Evolutionary conservation across 2,329 filamentous ascomycete genomes (phyloP).

Genomic region (Thyridium curvatum): DNA sequence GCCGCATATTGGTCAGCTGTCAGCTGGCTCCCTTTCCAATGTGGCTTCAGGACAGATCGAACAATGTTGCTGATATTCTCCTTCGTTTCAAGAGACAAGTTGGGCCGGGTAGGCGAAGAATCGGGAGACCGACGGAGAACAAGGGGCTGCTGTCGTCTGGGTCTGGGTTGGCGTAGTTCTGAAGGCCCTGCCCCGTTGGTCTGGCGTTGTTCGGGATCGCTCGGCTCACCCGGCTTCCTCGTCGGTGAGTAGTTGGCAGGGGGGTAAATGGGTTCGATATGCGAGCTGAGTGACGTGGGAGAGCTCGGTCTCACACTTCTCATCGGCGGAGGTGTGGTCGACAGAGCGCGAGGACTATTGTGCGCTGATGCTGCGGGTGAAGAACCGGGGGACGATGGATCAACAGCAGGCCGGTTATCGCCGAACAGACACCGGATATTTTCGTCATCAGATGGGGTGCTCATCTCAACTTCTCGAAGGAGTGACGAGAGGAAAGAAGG

Average conservation of each 20-base stretch:
- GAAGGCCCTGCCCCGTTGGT: slow-evolving; percentile 24
- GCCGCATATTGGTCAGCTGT: slow-evolving; percentile 85
- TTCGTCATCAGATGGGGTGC: slow-evolving; percentile 52
- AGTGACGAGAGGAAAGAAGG: slow-evolving; percentile 84
- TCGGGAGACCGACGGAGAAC: slow-evolving; percentile 49
- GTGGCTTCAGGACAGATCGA: slow-evolving; percentile 71
- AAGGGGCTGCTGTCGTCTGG: slow-evolving; percentile 36
- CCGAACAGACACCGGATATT: slow-evolving; percentile 32
- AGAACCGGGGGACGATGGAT: slow-evolving; percentile 30
- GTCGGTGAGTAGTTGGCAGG: slow-evolving; percentile 68
- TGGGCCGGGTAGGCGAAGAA: slow-evolving; percentile 58
- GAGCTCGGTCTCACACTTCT: slow-evolving; percentile 55
- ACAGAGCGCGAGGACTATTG: slow-evolving; percentile 61
- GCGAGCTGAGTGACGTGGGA: slow-evolving; percentile 61
- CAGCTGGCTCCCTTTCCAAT: slow-evolving; percentile 73
- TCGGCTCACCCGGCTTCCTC: slow-evolving; percentile 35
- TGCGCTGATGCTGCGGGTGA: slow-evolving; percentile 62
- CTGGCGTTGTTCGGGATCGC: slow-evolving; percentile 26
- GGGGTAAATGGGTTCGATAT: slow-evolving; percentile 68
- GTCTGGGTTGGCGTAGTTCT: slow-evolving; percentile 47
- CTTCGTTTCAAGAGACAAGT: slow-evolving; percentile 76
- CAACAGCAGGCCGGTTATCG: slow-evolving; percentile 20
- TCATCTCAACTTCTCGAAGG: slow-evolving; percentile 78
- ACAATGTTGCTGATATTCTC: slow-evolving; percentile 86
- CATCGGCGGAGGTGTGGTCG: slow-evolving; percentile 63